Conservation (phyloP, 2,329 filamentous ascomycete species). For the Rutstroemia sp. region DNA sequence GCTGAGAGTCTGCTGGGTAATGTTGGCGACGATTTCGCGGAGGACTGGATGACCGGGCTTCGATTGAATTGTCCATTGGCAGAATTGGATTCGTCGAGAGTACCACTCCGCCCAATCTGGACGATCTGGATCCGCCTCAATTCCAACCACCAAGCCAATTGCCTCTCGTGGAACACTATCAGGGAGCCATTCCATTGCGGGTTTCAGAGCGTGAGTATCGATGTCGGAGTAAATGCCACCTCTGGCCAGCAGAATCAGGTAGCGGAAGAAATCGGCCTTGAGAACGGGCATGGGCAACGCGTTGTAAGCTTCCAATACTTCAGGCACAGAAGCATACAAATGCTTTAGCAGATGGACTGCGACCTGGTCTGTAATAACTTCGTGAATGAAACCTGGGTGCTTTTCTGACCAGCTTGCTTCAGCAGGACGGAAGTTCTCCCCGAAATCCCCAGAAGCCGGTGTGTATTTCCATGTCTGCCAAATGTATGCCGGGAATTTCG, state of each 20-base stretch:
- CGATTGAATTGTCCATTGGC: slow-evolving; percentile 96
- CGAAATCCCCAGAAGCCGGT: slow-evolving; percentile 69
- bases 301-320: slow-evolving; percentile 70
- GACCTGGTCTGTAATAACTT: slow-evolving; percentile 90
- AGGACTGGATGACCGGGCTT: slow-evolving; percentile 93
- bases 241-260: slow-evolving; percentile 65
- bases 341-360: slow-evolving; percentile 75
- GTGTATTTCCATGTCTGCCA: slow-evolving; percentile 98
- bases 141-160: slow-evolving; percentile 84
- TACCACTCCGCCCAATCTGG: slow-evolving; percentile 95
- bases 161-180: slow-evolving; percentile 65
- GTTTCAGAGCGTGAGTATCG: slow-evolving; percentile 78
- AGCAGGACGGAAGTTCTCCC: slow-evolving; percentile 64
- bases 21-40: slow-evolving; percentile 76
- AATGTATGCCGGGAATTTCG: slow-evolving; percentile 93
- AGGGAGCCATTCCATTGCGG: slow-evolving; percentile 84
- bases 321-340: slow-evolving; percentile 76
- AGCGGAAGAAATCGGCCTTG: slow-evolving; percentile 68
- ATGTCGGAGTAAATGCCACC: slow-evolving; percentile 88
- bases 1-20: slow-evolving; percentile 73
- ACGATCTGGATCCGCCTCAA: slow-evolving; percentile 92
- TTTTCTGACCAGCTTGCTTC: slow-evolving; percentile 85
- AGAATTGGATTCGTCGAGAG: slow-evolving; percentile 92
- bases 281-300: slow-evolving; percentile 66
- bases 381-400: slow-evolving; percentile 89